phyloP scores from a whole-genome alignment of 441 rosid species.

The Syzygium syzygioides region DNA sequence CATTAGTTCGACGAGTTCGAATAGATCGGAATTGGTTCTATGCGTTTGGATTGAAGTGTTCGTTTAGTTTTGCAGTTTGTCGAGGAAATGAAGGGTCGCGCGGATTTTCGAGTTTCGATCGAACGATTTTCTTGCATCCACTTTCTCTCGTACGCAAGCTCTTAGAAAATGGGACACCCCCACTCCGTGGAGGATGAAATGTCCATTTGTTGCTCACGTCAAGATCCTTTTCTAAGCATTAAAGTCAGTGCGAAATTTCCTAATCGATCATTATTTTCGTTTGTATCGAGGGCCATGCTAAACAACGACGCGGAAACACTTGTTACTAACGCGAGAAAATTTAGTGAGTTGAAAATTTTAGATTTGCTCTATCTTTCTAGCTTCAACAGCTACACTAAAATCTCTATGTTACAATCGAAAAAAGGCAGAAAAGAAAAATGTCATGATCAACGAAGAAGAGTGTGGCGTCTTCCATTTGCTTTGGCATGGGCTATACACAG shows the following conservation, averaged over 20 bases:
- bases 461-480: background rate
- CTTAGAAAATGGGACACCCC: background rate
- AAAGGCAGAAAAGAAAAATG: background rate
- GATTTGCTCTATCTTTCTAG: background rate
- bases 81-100: no score
- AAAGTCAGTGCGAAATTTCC: background rate
- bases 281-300: background rate
- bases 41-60: background rate
- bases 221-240: background rate
- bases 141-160: background rate
- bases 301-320: background rate
- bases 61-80: rapidly evolving
- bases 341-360: background rate
- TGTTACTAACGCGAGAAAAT: background rate
- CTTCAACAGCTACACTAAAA: background rate
- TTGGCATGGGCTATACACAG: background rate
- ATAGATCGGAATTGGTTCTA: background rate
- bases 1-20: background rate
- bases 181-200: background rate
- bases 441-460: background rate
- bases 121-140: background rate
- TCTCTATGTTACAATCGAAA: background rate
- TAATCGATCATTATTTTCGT: background rate
- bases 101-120: background rate
- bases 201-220: background rate